Evolutionary conservation across 257 asterid genomes (phyloP), one percentile per base, ranked within the genome.

Genomic region (Linderniella brevidens): DNA sequence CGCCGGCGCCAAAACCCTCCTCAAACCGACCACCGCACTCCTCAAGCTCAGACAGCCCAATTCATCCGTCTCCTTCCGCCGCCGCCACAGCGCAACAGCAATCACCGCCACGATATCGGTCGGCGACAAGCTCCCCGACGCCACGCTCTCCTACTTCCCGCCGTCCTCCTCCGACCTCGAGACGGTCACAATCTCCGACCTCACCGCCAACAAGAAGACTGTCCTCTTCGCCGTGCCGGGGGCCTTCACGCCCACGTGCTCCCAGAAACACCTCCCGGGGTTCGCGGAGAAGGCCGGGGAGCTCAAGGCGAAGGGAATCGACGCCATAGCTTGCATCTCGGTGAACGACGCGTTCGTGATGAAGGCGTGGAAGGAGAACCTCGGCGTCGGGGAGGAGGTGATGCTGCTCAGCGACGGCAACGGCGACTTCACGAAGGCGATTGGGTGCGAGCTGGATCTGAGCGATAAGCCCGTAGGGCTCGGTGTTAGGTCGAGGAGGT

Each of bases 201-300:
- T 87, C 41, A 83, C 97, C 40, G 37, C 87, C 58, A 73, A 73
- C 53, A 83, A 80, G 48, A 79, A 77, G 48, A 55, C 78, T 37
- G 67, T 87, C 58, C 71, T 87, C 19, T 45, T 87, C 10, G 95
- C 95, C 55, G 97, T 87, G 1, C 97, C 92, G 0, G 97, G 95
- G 17, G 97, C 95, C 3, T 83, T 87, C 65, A 87, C 95, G 15
- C 95, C 97, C 19, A 87, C 93, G 11, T 87, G 93, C 64, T 83
- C 95, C 13, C 95, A 87, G 64, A 87, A 83, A 18, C 97, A 83
- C 37, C 83, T 87, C 42, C 97, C 93, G 0, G 97, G 95, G 0
- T 87, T 83, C 54, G 74, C 68, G 3, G 92, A 64, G 41, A 87
- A 80, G 59, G 87, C 93, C 0, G 50, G 71, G 0, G 95, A 73